Percentiles rank a stretch among this genome's conserved stretches.
Evolutionary conservation across 78 protist species (phyloP).

Genomic region (Salpingoeca rosetta): DNA sequence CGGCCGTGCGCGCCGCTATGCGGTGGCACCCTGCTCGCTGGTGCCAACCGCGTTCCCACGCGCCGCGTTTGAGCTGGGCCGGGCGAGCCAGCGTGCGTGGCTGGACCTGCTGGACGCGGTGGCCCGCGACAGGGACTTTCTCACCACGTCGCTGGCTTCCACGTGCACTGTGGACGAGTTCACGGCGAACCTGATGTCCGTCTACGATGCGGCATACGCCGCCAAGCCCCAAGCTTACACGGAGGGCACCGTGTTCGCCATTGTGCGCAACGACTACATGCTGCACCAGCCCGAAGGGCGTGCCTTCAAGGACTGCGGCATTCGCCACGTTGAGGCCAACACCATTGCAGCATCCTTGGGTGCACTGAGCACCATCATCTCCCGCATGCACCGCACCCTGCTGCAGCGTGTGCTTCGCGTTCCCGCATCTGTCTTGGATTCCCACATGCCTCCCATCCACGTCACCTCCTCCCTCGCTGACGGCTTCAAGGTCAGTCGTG

Average conservation of each 20-base stretch:
- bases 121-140: background rate
- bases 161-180: constrained; percentile 34
- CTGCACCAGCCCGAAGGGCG: constrained; percentile 24
- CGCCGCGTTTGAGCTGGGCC: no score
- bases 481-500: constrained; percentile 10
- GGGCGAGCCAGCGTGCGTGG: no score
- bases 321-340: constrained; percentile 81
- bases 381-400: constrained; percentile 47
- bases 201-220: constrained; percentile 36
- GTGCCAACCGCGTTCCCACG: no score
- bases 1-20: no score
- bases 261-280: constrained; percentile 87
- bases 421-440: background rate
- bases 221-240: background rate
- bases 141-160: background rate
- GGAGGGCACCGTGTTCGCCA: constrained; percentile 6
- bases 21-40: no score
- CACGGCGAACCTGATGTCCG: constrained; percentile 32
- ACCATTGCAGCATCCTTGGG: constrained; percentile 79
- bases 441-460: constrained; percentile 27
- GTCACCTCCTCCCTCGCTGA: constrained; percentile 18
- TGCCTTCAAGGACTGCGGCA: background rate
- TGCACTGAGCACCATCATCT: constrained; percentile 22
- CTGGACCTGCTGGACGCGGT: background rate
- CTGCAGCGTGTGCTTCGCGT: background rate